Evolutionary conservation across 768 basidiomycete genomes (phyloP), one percentile per base, ranked within the genome.

Genomic region (Pilatotrama ljubarskyi): DNA sequence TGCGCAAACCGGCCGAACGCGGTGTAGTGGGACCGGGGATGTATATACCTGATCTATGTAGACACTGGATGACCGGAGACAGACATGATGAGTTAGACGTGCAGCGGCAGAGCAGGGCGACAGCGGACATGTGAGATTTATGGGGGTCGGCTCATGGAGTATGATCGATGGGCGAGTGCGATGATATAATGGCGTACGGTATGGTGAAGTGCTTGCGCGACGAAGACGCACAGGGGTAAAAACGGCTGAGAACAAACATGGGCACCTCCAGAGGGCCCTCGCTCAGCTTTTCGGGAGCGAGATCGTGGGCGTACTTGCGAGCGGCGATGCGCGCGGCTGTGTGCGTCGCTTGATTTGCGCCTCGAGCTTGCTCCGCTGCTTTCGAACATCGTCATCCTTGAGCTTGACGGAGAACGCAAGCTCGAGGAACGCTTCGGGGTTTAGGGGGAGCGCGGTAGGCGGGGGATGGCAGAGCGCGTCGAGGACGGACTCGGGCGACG

Each of bases 371-470:
- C 80, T 68, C 3, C 90, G 83, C 64, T 88, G 87, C 67, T 91
- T 92, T 25, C 84, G 81, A 15, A 93, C 62, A 58, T 92, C 90
- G 58, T 91, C 90, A 64, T 92, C 91, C 68, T 88, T 92, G 59
- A 92, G 72, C 70, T 88, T 91, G 62, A 88, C 75, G 2, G 82
- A 78, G n/a, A 82, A 74, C 0, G 82, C 82, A 8, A 86, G 78
- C n/a, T 82, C 72, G 32, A 92, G 71, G 61, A 92, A 79, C 0
- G 80, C 78, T 44, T 89, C 90, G 0, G 87, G 79, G 3, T 78
- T 77, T 0, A 83, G 74, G 0, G 88, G 88, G 0, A 92, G 78
- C 53, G 76, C 76, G n/a, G 73, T 68, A 0, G 76, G 70, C 1
- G 84, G 80, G 0, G 88, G 87, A 17, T 72, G 81, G 7, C 72